A percentile compares a stretch with the other conserved stretches of the same genome.
Conservation (phyloP, 495 filamentous ascomycete species). For the Aspergillus mulundensis region DNA sequence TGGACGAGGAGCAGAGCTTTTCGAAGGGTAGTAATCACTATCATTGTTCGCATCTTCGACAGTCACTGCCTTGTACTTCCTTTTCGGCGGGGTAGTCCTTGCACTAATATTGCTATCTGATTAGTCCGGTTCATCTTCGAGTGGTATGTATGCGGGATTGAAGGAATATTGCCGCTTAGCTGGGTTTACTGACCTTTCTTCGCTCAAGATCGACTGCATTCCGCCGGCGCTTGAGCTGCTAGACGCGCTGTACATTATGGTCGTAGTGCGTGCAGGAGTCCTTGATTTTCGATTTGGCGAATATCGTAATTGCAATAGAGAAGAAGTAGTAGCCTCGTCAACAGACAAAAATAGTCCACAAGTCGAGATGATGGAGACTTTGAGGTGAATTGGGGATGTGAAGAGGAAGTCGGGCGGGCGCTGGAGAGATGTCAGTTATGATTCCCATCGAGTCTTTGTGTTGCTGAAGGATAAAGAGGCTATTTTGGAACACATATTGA, state of each 20-base stretch:
- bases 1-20: not conserved
- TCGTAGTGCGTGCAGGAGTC: too few species aligned
- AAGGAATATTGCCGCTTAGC: not conserved
- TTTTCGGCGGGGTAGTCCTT: not conserved
- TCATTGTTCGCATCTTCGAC: not conserved
- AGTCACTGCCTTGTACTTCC: constrained; percentile 1
- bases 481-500: constrained; percentile 1
- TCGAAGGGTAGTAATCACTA: not conserved
- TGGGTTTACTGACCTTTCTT: not conserved
- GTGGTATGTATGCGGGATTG: not conserved
- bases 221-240: not conserved
- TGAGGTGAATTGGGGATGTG: not conserved
- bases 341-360: not conserved
- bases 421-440: not conserved
- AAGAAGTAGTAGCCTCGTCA: not conserved
- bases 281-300: too few species aligned
- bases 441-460: constrained; percentile 3
- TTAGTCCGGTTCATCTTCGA: not conserved
- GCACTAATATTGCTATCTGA: not conserved
- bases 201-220: not conserved
- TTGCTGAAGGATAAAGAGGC: not conserved
- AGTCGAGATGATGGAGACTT: not conserved
- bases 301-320: too few species aligned
- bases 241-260: not conserved
- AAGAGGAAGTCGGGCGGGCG: not conserved